Percentiles rank a stretch among this genome's conserved stretches.
phyloP scores from a whole-genome alignment of 2,329 filamentous ascomycete species.

The Neurospora crassa region DNA sequence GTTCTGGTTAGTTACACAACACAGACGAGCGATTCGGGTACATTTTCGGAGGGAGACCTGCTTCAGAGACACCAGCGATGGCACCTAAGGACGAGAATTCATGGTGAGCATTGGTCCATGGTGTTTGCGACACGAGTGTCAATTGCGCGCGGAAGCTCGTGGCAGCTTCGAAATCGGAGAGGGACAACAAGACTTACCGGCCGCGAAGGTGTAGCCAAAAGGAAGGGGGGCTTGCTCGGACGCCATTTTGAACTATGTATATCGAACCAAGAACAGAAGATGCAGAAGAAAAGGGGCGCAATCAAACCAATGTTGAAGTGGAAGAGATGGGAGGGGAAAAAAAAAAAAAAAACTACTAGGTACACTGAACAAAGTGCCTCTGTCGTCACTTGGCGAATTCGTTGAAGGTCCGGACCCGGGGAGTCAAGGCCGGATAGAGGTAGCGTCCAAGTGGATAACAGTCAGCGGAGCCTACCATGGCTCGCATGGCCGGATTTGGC shows the following conservation, averaged over 20 bases:
- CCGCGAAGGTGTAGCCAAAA: slow-evolving; percentile 20
- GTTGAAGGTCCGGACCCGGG: background rate
- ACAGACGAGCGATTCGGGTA: background rate
- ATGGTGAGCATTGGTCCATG: slow-evolving; percentile 20
- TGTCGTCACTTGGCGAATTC: slow-evolving; percentile 4
- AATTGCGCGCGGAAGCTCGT: slow-evolving; percentile 2
- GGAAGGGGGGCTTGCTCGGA: slow-evolving; percentile 17
- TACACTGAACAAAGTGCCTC: background rate
- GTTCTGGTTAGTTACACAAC: background rate
- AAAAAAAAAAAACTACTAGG: background rate
- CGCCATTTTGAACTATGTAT: slow-evolving; percentile 13
- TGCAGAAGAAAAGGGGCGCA: background rate
- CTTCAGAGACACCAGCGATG: slow-evolving; percentile 95
- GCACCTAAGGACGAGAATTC: slow-evolving; percentile 49
- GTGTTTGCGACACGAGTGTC: slow-evolving; percentile 19
- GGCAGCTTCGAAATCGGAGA: background rate
- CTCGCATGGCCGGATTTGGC: background rate
- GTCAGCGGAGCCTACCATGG: background rate
- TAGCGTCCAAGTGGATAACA: background rate
- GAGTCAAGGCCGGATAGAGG: background rate
- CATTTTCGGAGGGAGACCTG: slow-evolving; percentile 35
- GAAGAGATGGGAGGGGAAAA: background rate
- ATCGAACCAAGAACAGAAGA: background rate
- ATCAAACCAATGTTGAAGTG: background rate
- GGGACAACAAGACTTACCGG: slow-evolving; percentile 15